phyloP scores from a whole-genome alignment of 1,139 yeast genomes.

The Suhomyces wounanorum region DNA sequence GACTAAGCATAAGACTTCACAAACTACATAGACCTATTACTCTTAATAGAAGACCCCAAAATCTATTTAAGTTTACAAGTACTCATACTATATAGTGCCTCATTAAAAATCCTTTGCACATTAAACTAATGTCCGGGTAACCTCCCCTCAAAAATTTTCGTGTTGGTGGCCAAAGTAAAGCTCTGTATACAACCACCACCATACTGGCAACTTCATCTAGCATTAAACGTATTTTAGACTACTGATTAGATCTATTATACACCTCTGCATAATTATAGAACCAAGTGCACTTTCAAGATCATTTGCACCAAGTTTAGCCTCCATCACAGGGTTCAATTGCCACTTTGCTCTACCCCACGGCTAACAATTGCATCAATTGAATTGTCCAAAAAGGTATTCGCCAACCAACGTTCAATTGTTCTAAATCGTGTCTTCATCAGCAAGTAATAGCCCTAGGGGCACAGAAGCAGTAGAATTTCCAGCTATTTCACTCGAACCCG shows the following conservation, averaged over 20 bases:
- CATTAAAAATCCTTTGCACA: background rate
- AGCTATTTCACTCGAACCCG: slow-evolving; percentile 8
- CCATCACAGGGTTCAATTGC: slow-evolving; percentile 2
- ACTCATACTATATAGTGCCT: background rate
- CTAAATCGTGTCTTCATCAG: slow-evolving; percentile 33
- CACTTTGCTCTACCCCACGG: background rate
- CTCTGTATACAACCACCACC: slow-evolving; percentile 2
- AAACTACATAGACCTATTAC: too few species aligned
- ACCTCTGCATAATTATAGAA: slow-evolving; percentile 5
- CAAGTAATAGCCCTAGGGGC: slow-evolving; percentile 38
- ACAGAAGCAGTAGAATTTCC: slow-evolving; percentile 14
- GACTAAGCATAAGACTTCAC: too few species aligned
- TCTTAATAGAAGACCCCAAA: too few species aligned
- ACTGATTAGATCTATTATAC: slow-evolving; percentile 36
- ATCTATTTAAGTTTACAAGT: too few species aligned
- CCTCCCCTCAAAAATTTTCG: slow-evolving; percentile 16
- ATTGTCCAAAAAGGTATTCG: slow-evolving; percentile 3
- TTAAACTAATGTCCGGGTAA: slow-evolving; percentile 17
- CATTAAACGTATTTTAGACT: slow-evolving; percentile 25
- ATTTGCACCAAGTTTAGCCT: background rate
- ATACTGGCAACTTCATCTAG: slow-evolving; percentile 1
- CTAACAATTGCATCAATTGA: background rate
- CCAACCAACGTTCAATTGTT: background rate
- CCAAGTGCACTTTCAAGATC: background rate
- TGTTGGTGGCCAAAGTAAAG: slow-evolving; percentile 13